phyloP scores from a whole-genome alignment of 805 yeast species.

The Clavispora fructus region DNA sequence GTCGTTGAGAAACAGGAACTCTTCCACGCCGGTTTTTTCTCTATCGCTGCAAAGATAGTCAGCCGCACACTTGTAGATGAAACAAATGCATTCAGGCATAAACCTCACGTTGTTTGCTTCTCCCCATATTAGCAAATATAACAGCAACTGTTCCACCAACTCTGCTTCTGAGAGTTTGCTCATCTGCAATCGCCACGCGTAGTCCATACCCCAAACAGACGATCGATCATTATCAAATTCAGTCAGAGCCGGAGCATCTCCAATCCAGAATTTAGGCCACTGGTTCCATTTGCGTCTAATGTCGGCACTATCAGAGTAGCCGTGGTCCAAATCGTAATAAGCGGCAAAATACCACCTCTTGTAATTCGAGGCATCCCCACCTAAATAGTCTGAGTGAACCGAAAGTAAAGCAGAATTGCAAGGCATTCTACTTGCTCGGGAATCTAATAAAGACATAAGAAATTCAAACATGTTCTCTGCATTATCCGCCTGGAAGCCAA shows the following conservation, averaged over 20 bases:
- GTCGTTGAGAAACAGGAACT: slow-evolving; percentile 28
- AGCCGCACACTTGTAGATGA: slow-evolving; percentile 24
- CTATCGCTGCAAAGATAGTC: slow-evolving; percentile 18
- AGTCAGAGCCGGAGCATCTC: neutral
- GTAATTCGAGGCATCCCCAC: slow-evolving; percentile 83
- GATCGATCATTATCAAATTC: slow-evolving; percentile 9
- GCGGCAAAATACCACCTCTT: slow-evolving; percentile 92
- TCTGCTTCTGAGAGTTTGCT: slow-evolving; percentile 47
- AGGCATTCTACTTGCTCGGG: slow-evolving; percentile 75
- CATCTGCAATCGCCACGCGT: slow-evolving; percentile 69
- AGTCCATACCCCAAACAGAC: slow-evolving; percentile 18
- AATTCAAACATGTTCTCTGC: slow-evolving; percentile 77
- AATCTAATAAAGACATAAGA: slow-evolving; percentile 75
- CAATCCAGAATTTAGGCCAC: slow-evolving; percentile 10
- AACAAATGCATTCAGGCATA: slow-evolving; percentile 40
- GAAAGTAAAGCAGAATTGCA: slow-evolving; percentile 68
- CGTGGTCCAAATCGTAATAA: slow-evolving; percentile 70
- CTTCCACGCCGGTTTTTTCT: neutral
- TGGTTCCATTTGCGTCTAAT: slow-evolving; percentile 36
- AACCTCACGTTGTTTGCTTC: slow-evolving; percentile 64
- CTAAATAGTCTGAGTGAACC: slow-evolving; percentile 86
- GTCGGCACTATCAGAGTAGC: slow-evolving; percentile 11
- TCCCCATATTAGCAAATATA: slow-evolving; percentile 66
- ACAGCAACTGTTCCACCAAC: slow-evolving; percentile 59
- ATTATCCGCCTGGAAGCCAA: slow-evolving; percentile 84